These are phyloP conservation scores for Geranium rotundifolium DNA, from an alignment of 345 rosid genomes.

Conservation along the genomic window DNA sequence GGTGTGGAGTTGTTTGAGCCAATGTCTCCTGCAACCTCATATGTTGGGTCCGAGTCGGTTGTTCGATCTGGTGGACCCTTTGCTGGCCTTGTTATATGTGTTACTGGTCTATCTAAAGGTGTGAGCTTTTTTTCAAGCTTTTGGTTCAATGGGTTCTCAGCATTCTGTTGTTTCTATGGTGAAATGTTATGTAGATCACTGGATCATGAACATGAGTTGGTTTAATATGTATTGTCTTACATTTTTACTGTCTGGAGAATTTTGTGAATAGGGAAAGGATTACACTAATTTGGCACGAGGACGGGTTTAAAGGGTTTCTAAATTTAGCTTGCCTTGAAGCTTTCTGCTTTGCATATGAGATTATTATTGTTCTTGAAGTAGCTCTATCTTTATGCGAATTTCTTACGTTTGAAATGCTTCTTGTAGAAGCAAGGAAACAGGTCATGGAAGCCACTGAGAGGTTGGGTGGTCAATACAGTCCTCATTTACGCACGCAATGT, in stretches of 20 bases:
- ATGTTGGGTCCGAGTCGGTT: conserved; percentile 27
- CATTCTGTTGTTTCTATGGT: neutral
- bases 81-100: conserved; percentile 69
- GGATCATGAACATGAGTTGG: neutral
- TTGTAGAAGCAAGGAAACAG: conserved; percentile 79
- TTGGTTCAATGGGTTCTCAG: conserved; percentile 1
- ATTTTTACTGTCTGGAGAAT: neutral
- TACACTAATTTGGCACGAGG: neutral
- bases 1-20: conserved; percentile 27
- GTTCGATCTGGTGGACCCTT: conserved; percentile 45
- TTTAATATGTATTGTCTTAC: neutral
- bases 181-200: neutral
- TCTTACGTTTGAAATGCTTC: conserved; percentile 7
- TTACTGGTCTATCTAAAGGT: conserved; percentile 94
- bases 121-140: neutral
- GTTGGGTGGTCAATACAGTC: conserved; percentile 79
- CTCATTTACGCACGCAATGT: conserved; percentile 67
- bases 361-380: neutral
- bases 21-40: conserved; percentile 35
- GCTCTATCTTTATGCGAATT: neutral
- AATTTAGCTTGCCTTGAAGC: too few species aligned
- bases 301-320: neutral
- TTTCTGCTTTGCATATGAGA: neutral
- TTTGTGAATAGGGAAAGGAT: neutral
- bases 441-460: conserved; percentile 92